Percentiles rank a stretch among this genome's conserved stretches.
Evolutionary conservation across 1,139 yeast species (phyloP).

Genomic region (Hyphopichia buzzinii): DNA sequence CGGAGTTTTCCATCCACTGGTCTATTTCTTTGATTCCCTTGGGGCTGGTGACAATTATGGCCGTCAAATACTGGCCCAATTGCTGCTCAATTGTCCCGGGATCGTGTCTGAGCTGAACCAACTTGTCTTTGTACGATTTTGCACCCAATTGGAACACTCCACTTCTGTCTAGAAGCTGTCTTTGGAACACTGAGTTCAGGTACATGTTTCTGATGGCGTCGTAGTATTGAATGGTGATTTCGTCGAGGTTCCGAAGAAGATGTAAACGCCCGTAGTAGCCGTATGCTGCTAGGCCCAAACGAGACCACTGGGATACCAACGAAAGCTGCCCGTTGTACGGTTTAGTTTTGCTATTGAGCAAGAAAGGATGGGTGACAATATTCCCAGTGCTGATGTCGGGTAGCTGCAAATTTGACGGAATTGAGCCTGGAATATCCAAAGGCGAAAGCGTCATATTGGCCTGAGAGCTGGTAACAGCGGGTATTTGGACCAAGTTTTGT

Average conservation of each 20-base stretch:
- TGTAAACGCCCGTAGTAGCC: neutral
- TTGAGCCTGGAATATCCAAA: too few relatives aligned
- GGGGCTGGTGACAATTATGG: neutral
- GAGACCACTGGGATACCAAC: neutral
- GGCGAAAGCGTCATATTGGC: neutral
- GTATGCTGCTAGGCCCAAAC: neutral
- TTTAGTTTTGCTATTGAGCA: neutral
- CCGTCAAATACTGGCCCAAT: constrained; percentile 1
- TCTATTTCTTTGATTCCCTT: neutral
- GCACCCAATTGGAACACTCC: neutral
- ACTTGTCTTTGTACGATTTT: neutral
- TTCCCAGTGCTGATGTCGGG: neutral
- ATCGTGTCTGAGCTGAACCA: neutral
- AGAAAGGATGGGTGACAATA: neutral
- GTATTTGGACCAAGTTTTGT: neutral
- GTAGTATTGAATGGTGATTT: neutral
- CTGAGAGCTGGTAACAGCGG: neutral
- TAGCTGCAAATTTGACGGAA: too few relatives aligned
- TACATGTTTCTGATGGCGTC: neutral
- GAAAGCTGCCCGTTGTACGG: neutral
- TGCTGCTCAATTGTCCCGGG: neutral
- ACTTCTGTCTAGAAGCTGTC: neutral
- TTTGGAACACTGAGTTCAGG: neutral
- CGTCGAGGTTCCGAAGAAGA: neutral
- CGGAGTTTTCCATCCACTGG: neutral